Evolutionary conservation across 106 monocot genomes (phyloP).

Genomic region (Iris macrosiphon): DNA sequence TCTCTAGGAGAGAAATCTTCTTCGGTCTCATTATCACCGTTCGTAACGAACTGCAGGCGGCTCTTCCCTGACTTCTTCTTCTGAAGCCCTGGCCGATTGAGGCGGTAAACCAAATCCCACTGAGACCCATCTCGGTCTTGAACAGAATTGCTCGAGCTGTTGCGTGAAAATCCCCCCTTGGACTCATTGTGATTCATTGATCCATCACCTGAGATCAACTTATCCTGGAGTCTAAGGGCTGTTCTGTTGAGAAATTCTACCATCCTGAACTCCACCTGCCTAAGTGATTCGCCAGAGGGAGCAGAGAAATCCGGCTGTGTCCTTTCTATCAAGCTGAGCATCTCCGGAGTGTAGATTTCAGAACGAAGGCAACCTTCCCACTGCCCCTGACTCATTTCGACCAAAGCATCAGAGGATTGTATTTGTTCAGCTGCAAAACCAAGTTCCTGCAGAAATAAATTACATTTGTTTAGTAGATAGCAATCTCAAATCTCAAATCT

Average conservation of each 20-base stretch:
- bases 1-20: constrained; percentile 69
- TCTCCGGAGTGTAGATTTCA: constrained; percentile 45
- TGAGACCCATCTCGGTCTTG: constrained; percentile 51
- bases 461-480: too few species aligned
- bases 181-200: constrained; percentile 41
- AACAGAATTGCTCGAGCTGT: constrained; percentile 49
- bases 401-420: constrained; percentile 31
- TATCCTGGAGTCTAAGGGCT: constrained; percentile 44
- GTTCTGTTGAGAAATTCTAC: constrained; percentile 51
- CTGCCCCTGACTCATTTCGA: constrained; percentile 63
- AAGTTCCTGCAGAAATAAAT: constrained; percentile 27
- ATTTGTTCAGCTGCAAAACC: constrained; percentile 43
- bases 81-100: constrained; percentile 42
- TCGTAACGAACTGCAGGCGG: constrained; percentile 82
- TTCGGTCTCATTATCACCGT: constrained; percentile 67
- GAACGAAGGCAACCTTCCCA: constrained; percentile 61
- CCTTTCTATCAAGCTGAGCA: constrained; percentile 41
- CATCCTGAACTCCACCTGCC: constrained; percentile 66
- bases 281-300: constrained; percentile 65
- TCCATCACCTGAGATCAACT: constrained; percentile 16
- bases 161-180: constrained; percentile 29
- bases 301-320: constrained; percentile 57
- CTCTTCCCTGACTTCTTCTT: constrained; percentile 96
- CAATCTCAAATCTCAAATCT: too few species aligned
- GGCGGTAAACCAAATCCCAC: constrained; percentile 52